These are phyloP conservation scores for Irpex lacteus DNA, from an alignment of 1,284 basidiomycete species.

Conservation along the genomic window DNA sequence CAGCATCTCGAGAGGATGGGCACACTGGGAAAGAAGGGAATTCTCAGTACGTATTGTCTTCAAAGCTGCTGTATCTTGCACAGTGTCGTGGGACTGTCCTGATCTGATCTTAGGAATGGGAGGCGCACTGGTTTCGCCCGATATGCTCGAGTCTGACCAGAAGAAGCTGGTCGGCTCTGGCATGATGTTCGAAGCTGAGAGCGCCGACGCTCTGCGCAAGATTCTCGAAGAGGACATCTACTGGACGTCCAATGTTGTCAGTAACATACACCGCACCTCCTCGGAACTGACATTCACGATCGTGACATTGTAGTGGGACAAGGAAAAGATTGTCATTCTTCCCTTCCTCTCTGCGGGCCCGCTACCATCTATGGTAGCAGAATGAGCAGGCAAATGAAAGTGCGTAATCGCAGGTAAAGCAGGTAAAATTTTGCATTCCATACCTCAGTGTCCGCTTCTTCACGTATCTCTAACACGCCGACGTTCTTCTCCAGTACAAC, in stretches of 20 bases:
- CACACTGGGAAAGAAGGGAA: constrained; percentile 18
- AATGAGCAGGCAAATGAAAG: neutral
- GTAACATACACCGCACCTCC: constrained; percentile 7
- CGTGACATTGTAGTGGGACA: constrained; percentile 16
- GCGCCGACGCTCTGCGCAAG: constrained; percentile 24
- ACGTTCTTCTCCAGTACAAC: too few relatives aligned
- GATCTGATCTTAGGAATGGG: constrained; percentile 16
- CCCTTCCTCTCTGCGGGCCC: constrained; percentile 13
- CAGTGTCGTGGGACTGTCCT: neutral
- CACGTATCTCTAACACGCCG: too few relatives aligned
- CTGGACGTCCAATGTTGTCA: constrained; percentile 29
- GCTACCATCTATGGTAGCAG: constrained; percentile 1
- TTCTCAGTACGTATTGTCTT: constrained; percentile 26
- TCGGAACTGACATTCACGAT: neutral
- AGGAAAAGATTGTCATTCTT: constrained; percentile 17
- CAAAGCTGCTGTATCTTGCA: neutral
- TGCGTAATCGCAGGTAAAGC: neutral
- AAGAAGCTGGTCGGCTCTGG: constrained; percentile 29
- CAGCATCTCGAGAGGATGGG: constrained; percentile 30
- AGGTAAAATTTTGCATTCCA: neutral
- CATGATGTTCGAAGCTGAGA: constrained; percentile 28
- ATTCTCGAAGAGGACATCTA: constrained; percentile 30
- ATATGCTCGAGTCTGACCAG: constrained; percentile 19
- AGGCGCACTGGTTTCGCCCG: constrained; percentile 26
- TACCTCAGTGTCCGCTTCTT: neutral